Conservation (phyloP, 2,329 filamentous ascomycete genomes). For the Paraphaeosphaeria sporulosa region DNA sequence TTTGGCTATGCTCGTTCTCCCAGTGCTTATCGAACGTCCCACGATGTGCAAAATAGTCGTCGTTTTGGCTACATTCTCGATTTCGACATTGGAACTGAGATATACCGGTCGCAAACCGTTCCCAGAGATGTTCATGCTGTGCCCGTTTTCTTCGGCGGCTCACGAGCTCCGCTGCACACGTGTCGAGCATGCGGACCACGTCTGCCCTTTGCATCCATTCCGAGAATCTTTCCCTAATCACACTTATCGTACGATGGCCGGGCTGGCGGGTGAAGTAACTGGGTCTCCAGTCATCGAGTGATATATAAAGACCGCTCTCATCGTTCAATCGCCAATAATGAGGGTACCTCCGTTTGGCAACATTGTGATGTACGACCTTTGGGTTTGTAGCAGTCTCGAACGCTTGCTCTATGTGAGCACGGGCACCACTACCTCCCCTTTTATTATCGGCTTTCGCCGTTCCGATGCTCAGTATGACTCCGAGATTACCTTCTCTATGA, state of each 20-base stretch:
- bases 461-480: too few relatives aligned
- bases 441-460: too few relatives aligned
- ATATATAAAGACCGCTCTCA: too few relatives aligned
- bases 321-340: too few relatives aligned
- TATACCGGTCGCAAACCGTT: background rate
- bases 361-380: too few relatives aligned
- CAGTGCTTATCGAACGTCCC: background rate
- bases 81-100: background rate
- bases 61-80: background rate
- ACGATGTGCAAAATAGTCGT: background rate
- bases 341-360: too few relatives aligned
- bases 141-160: background rate
- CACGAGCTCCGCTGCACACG: background rate
- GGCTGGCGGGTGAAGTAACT: slow-evolving; percentile 5
- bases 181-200: background rate
- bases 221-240: background rate
- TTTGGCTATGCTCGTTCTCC: background rate
- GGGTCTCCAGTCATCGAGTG: too few relatives aligned
- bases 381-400: too few relatives aligned
- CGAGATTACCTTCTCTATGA: too few relatives aligned
- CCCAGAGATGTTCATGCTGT: background rate
- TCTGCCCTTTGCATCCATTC: background rate
- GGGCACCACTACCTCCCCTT: too few relatives aligned
- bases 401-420: too few relatives aligned
- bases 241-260: slow-evolving; percentile 6